Evolutionary conservation across 208 protist genomes (phyloP).

Genomic region (Trypanosoma vivax): DNA sequence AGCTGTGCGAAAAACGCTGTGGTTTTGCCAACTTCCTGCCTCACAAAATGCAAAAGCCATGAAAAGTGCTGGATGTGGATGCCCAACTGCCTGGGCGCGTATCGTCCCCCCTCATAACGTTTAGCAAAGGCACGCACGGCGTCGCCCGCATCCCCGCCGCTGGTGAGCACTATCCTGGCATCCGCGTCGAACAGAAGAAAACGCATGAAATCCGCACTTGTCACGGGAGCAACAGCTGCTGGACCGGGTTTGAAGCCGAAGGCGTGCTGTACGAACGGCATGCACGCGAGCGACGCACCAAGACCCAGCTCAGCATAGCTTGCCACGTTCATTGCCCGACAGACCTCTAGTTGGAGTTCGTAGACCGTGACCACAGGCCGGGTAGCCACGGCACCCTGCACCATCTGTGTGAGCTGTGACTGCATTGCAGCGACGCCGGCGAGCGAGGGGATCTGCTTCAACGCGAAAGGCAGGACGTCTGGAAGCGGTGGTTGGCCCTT

Average conservation of each 20-base stretch:
- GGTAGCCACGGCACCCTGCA: slow-evolving; percentile 53
- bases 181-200: slow-evolving; percentile 49
- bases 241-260: slow-evolving; percentile 35
- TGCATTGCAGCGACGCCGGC: slow-evolving; percentile 36
- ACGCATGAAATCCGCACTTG: slow-evolving; percentile 30
- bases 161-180: slow-evolving; percentile 32
- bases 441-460: slow-evolving; percentile 49
- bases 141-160: slow-evolving; percentile 54
- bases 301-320: slow-evolving; percentile 59
- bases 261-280: slow-evolving; percentile 66
- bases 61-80: slow-evolving; percentile 76
- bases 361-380: slow-evolving; percentile 71
- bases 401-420: slow-evolving; percentile 34
- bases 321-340: slow-evolving; percentile 34
- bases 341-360: slow-evolving; percentile 71
- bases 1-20: slow-evolving; percentile 6
- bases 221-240: slow-evolving; percentile 41
- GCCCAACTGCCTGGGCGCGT: slow-evolving; percentile 38
- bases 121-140: slow-evolving; percentile 48
- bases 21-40: slow-evolving; percentile 25
- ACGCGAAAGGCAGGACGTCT: slow-evolving; percentile 42
- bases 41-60: slow-evolving; percentile 31
- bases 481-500: slow-evolving; percentile 17
- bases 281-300: slow-evolving; percentile 33
- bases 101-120: slow-evolving; percentile 29